A percentile compares a stretch with the other conserved stretches of the same genome.
phyloP scores from a whole-genome alignment of 2,329 filamentous ascomycete genomes.

The Penicillium sp. region DNA sequence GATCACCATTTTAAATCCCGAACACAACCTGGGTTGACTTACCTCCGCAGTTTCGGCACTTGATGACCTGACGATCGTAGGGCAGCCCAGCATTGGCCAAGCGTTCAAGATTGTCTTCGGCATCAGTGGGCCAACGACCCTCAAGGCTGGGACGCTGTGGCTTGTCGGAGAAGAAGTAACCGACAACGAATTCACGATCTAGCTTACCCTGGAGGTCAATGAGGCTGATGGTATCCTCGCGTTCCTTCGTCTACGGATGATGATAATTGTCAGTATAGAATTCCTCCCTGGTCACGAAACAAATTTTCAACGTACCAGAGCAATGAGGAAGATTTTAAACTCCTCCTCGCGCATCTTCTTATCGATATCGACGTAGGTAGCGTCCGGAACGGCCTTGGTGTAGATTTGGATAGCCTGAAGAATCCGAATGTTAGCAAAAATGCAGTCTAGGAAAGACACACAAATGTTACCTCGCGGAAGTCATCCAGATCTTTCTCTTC shows the following conservation, averaged over 20 bases:
- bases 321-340: conserved; percentile 59
- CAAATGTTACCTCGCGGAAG: conserved; percentile 52
- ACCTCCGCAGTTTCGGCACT: conserved; percentile 59
- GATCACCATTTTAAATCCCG: neutral
- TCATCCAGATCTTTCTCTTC: conserved; percentile 57
- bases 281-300: neutral
- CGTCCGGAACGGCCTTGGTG: conserved; percentile 54
- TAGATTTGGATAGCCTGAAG: conserved; percentile 56
- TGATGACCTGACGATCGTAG: conserved; percentile 57
- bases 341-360: conserved; percentile 56
- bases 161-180: conserved; percentile 55
- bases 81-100: conserved; percentile 59
- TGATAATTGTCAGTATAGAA: conserved; percentile 12
- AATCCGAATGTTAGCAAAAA: conserved; percentile 18
- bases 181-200: conserved; percentile 58
- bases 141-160: conserved; percentile 55
- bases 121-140: conserved; percentile 56
- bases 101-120: conserved; percentile 59
- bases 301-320: conserved; percentile 44
- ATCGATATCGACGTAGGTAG: conserved; percentile 58
- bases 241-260: conserved; percentile 47
- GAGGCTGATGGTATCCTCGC: conserved; percentile 53
- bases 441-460: neutral
- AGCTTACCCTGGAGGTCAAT: conserved; percentile 61
- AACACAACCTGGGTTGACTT: conserved; percentile 8